Evolutionary conservation across 2,329 filamentous ascomycete species (phyloP), one percentile per base, ranked within the genome.

Genomic region (Monilinia laxa): DNA sequence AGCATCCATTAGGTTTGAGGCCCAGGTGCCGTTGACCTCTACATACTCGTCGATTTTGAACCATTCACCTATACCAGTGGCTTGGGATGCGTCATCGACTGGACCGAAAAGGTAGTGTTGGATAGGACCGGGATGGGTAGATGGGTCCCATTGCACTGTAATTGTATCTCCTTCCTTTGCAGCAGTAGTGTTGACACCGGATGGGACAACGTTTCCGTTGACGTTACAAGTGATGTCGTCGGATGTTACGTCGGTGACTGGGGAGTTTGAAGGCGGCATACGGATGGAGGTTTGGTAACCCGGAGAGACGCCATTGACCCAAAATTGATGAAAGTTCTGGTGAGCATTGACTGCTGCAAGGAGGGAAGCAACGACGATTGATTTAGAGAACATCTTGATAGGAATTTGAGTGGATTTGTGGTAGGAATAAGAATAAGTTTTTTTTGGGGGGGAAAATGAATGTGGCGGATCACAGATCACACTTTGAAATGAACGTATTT

Each of bases 181-280:
- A 23, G 73, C 66, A 11, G 75, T 68, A 18, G 77, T 78, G n/a
- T 66, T 68, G 23, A 78, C 75, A 52, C 75, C 75, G 1, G 71
- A 70, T 31, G 73, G 71, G 12, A 77, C 76, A 51, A 67, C 75
- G 60, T 70, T 70, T 38, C 79, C 75, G 38, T 78, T 78, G 20
- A 76, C 76, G 67, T 83, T 83, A 75, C 83, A 85, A 68, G 80
- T 78, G 68, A 85, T 81, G 71, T 81, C 80, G 65, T 79, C 74
- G 59, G 80, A 81, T 58, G 71, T 79, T 51, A 84, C 81, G 67
- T 81, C 78, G 62, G 63, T 57, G 14, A 86, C 78, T 9, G 84
- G 83, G 20, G 75, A 81, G 78, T 86, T 87, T 72, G 78, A 81
- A 1, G 74, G 62, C 1, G 83, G 82, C 10, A 82, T 70, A 62